A percentile compares a stretch with the other conserved stretches of the same genome.
phyloP scores from a whole-genome alignment of 2,329 filamentous ascomycete species.

The Phialophora macrospora region DNA sequence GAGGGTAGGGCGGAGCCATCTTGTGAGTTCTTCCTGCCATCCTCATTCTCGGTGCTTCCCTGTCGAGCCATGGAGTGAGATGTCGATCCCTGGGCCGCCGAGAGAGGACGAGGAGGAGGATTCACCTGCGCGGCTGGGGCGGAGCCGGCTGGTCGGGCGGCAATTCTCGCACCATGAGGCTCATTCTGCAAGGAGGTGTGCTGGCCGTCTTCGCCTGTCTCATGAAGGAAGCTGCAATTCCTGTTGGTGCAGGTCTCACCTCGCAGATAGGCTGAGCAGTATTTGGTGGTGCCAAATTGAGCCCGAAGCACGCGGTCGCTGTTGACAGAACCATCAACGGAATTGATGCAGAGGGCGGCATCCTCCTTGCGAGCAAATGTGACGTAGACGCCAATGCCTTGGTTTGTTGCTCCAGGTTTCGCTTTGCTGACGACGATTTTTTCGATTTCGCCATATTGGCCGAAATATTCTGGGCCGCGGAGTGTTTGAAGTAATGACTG shows the following conservation, averaged over 20 bases:
- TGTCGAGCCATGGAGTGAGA: constrained; percentile 69
- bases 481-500: constrained; percentile 83
- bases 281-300: constrained; percentile 91
- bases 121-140: constrained; percentile 34
- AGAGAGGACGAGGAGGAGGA: constrained; percentile 44
- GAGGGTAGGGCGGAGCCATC: constrained; percentile 91
- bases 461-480: constrained; percentile 90
- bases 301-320: constrained; percentile 80
- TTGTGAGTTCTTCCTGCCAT: constrained; percentile 61
- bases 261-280: constrained; percentile 94
- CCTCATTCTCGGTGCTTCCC: constrained; percentile 73
- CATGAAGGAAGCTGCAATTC: constrained; percentile 97
- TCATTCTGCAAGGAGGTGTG: constrained; percentile 39
- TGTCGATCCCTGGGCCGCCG: constrained; percentile 50
- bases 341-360: constrained; percentile 84
- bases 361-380: constrained; percentile 93
- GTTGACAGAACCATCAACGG: constrained; percentile 90
- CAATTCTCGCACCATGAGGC: constrained; percentile 29
- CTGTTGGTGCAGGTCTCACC: constrained; percentile 94
- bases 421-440: constrained; percentile 99
- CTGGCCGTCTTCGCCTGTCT: constrained; percentile 85
- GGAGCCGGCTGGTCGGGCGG: constrained; percentile 52
- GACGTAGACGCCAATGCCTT: constrained; percentile 96
- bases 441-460: constrained; percentile 96
- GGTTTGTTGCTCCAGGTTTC: constrained; percentile 74